Conservation (phyloP, 345 rosid species). For the Hibiscus mutabilis region DNA sequence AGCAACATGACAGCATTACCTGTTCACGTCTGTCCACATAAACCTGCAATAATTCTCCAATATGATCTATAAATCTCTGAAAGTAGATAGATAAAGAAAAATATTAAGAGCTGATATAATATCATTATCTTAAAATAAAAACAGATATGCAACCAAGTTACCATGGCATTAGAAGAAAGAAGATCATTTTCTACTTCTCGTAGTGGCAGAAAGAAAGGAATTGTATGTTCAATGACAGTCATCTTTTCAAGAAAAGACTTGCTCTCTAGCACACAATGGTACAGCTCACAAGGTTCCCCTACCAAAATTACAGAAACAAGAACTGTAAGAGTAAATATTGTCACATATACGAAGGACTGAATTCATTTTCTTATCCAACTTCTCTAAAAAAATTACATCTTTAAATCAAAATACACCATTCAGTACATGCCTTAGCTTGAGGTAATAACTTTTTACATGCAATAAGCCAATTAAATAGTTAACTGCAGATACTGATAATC, state of each 20-base stretch:
- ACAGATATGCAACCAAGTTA: constrained; percentile 30
- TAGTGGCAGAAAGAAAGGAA: constrained; percentile 90
- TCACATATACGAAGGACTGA: neutral
- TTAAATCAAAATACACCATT: neutral
- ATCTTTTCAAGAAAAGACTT: constrained; percentile 92
- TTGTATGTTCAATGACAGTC: constrained; percentile 86
- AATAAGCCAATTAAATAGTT: neutral
- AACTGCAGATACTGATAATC: neutral
- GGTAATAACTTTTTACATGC: neutral
- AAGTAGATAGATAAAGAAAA: constrained; percentile 20
- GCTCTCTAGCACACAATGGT: constrained; percentile 88
- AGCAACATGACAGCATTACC: constrained; percentile 35
- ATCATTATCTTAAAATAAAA: constrained; percentile 2
- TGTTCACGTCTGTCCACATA: constrained; percentile 38
- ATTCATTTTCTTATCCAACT: neutral
- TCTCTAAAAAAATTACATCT: neutral
- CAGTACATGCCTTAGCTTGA: neutral
- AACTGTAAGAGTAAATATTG: neutral
- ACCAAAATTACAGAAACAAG: constrained; percentile 14
- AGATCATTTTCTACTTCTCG: constrained; percentile 87
- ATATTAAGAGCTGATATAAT: constrained; percentile 4
- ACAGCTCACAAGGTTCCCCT: constrained; percentile 85
- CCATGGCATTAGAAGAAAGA: constrained; percentile 87
- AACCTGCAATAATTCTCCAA: constrained; percentile 61
- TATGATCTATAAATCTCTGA: constrained; percentile 84